phyloP scores from a whole-genome alignment of 129 eudicot genomes.

The Calendula officinalis region DNA sequence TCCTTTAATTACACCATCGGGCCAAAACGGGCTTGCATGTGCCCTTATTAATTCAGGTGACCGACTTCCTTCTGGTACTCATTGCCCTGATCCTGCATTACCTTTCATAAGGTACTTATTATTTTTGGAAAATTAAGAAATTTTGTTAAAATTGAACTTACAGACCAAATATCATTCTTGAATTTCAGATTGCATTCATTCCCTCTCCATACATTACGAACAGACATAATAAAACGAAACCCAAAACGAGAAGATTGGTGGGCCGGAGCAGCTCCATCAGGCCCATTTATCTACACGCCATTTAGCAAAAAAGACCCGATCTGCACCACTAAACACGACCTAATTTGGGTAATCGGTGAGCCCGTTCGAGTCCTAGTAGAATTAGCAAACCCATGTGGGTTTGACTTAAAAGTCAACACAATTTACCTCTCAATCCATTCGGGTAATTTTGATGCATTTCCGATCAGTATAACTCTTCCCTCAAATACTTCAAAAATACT shows the following conservation, averaged over 20 bases:
- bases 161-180: constrained; percentile 13
- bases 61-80: constrained; percentile 95
- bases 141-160: not conserved
- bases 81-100: constrained; percentile 91
- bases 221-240: constrained; percentile 82
- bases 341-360: constrained; percentile 90
- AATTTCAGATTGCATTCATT: constrained; percentile 85
- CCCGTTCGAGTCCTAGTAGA: constrained; percentile 92
- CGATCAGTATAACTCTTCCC: constrained; percentile 70
- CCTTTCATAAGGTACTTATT: constrained; percentile 77
- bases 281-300: constrained; percentile 96
- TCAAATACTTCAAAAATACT: constrained; percentile 82
- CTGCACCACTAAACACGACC: constrained; percentile 54
- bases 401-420: constrained; percentile 70
- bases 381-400: constrained; percentile 97
- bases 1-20: constrained; percentile 93
- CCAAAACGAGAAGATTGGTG: constrained; percentile 91
- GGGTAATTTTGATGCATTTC: constrained; percentile 85
- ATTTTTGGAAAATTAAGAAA: not conserved
- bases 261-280: constrained; percentile 96
- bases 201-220: constrained; percentile 77
- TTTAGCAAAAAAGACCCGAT: constrained; percentile 83
- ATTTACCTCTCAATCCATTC: constrained; percentile 79
- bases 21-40: constrained; percentile 78
- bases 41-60: constrained; percentile 79